These are phyloP conservation scores for Microbotryum intermedium DNA, from an alignment of 1,284 basidiomycete species.

Conservation along the genomic window DNA sequence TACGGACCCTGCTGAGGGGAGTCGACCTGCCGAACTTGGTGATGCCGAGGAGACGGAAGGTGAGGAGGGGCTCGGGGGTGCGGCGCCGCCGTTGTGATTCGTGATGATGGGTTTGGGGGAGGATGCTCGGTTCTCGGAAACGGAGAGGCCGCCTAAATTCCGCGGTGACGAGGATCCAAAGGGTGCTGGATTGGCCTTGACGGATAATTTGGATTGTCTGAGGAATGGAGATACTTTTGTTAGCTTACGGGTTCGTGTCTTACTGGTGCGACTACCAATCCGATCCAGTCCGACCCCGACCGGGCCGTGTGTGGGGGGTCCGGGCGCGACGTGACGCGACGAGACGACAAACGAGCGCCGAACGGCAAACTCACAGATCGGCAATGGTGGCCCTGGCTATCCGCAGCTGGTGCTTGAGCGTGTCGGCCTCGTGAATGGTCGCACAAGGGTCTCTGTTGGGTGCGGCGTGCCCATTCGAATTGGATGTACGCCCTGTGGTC, in stretches of 20 bases:
- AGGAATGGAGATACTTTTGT: not conserved
- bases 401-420: slow-evolving; percentile 18
- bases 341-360: not conserved
- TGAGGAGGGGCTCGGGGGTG: not conserved
- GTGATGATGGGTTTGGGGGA: not conserved
- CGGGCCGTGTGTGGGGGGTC: not conserved
- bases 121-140: not conserved
- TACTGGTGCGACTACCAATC: too few species aligned
- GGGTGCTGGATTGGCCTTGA: slow-evolving; percentile 13
- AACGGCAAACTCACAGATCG: slow-evolving; percentile 5
- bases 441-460: too few species aligned
- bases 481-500: too few species aligned
- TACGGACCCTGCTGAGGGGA: slow-evolving; percentile 3
- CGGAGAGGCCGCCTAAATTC: not conserved
- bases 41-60: not conserved
- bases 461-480: too few species aligned
- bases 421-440: slow-evolving; percentile 6
- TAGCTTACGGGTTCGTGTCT: too few species aligned
- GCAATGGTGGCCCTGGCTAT: slow-evolving; percentile 15
- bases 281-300: too few species aligned
- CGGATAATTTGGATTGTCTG: slow-evolving; percentile 22
- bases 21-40: not conserved
- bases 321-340: not conserved
- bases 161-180: slow-evolving; percentile 24
- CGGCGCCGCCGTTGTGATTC: not conserved